A percentile compares a stretch with the other conserved stretches of the same genome.
These are phyloP conservation scores for Cochlearia excelsa DNA, from an alignment of 345 rosid species.

Conservation along the genomic window DNA sequence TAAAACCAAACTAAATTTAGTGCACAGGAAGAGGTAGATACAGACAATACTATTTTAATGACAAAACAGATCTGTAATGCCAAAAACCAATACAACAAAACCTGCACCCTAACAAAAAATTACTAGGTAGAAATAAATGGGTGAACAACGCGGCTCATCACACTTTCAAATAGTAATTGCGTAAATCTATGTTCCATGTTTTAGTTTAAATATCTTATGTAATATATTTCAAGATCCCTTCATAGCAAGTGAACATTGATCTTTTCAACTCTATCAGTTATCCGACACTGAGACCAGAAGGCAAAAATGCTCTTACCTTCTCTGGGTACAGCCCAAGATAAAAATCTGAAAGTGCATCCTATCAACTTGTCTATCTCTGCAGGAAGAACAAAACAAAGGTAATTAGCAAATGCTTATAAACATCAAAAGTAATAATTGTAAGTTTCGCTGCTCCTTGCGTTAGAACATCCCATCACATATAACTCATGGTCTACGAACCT, in stretches of 20 bases:
- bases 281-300: neutral
- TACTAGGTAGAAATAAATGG: constrained; percentile 3
- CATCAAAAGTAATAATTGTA: constrained; percentile 4
- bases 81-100: neutral
- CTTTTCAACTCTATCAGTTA: neutral
- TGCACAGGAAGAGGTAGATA: constrained; percentile 3
- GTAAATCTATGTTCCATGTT: constrained; percentile 5
- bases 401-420: constrained; percentile 18
- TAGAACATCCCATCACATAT: constrained; percentile 12
- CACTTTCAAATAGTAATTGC: neutral
- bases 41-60: constrained; percentile 5
- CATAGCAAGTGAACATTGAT: neutral
- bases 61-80: constrained; percentile 4
- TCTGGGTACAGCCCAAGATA: constrained; percentile 68
- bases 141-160: constrained; percentile 9
- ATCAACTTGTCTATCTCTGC: constrained; percentile 83
- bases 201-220: neutral
- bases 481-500: constrained; percentile 56
- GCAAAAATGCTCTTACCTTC: constrained; percentile 44
- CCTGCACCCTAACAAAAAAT: neutral
- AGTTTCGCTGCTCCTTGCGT: constrained; percentile 5
- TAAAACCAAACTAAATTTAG: constrained; percentile 26
- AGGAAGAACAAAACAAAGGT: constrained; percentile 26
- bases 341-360: constrained; percentile 67
- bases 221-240: constrained; percentile 10